Conservation (phyloP, 495 filamentous ascomycete species). For the Copromyces sp. region DNA sequence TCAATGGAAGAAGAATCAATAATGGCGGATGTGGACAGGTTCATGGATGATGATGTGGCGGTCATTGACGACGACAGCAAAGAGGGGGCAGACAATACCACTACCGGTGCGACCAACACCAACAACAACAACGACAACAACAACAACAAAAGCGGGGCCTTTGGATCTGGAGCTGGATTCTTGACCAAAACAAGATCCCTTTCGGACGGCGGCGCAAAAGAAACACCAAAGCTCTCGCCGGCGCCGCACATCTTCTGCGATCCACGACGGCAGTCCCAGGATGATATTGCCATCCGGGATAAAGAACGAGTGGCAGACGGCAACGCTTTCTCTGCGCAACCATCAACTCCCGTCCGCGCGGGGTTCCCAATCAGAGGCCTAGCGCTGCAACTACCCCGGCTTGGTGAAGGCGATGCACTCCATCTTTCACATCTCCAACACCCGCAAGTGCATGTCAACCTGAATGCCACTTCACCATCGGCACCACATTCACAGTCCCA, state of each 20-base stretch:
- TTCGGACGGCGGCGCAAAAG: constrained; percentile 35
- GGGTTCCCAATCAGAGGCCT: constrained; percentile 50
- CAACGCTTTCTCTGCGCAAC: constrained; percentile 3
- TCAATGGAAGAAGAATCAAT: constrained; percentile 1
- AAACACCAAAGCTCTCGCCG: constrained; percentile 47
- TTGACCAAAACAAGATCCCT: constrained; percentile 35
- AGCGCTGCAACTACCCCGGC: constrained; percentile 58
- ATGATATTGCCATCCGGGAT: constrained; percentile 55
- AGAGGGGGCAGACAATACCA: not conserved
- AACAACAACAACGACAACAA: not conserved
- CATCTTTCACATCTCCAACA: not conserved
- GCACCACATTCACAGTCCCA: not conserved
- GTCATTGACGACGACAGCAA: constrained; percentile 5
- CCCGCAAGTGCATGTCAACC: not conserved
- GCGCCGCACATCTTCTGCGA: constrained; percentile 52
- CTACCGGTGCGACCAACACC: constrained; percentile 4
- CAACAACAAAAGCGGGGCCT: not conserved
- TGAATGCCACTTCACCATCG: not conserved
- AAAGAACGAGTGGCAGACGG: constrained; percentile 17
- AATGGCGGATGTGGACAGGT: constrained; percentile 19
- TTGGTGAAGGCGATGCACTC: constrained; percentile 2
- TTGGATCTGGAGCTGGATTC: not conserved
- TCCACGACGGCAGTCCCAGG: constrained; percentile 53
- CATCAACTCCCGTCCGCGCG: constrained; percentile 47
- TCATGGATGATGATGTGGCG: constrained; percentile 6